Evolutionary conservation across 2,329 filamentous ascomycete species (phyloP), one percentile per base, ranked within the genome.

Genomic region (Pseudopyrenochaeta lycopersici): DNA sequence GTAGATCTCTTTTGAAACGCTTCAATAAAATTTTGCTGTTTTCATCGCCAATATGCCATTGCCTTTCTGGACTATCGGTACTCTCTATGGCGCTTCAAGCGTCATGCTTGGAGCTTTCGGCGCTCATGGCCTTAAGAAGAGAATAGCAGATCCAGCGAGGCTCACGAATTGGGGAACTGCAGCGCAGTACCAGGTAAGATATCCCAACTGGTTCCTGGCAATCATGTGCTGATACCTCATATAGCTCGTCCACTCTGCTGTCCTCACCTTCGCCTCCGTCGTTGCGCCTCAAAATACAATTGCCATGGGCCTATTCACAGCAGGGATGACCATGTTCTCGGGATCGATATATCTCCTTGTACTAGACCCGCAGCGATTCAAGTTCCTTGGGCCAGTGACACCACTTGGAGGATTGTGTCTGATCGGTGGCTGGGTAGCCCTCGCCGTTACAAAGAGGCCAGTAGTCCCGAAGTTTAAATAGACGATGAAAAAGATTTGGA

Each of bases 21-120:
- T 27, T 9, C 4, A 27, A 27, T 5, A 9, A 27, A 27, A 5
- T 9, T 4, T 27, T 27, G 23, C 23, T 27, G 9, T 5, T 27
- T 27, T 27, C 23, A 27, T 15, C 42, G 62, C 52, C 33, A 77
- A 2, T 14, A 42, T 76, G 73, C 67, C 74, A 5, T 9, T 27
- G 5, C 70, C 75, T 36, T 85, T 86, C 77, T 89, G 84, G 83
- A 85, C 82, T 35, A 74, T 88, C 46, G 87, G 85, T 56, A 86
- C 84, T 66, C 70, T 89, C 46, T 87, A 83, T 67, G 87, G 86
- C 72, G 87, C 86, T 9, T 76, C 82, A 4, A 82, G 83, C 67
- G 87, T 90, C 43, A 79, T 78, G 14, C 71, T 89, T 49, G 87
- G 87, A 29, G 88, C 88, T 0, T 90, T 90, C 72, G 88, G 88